Evolutionary conservation across 352 stramenopile genomes (phyloP), one percentile per base, ranked within the genome.

Genomic region (Pythium periplocum): DNA sequence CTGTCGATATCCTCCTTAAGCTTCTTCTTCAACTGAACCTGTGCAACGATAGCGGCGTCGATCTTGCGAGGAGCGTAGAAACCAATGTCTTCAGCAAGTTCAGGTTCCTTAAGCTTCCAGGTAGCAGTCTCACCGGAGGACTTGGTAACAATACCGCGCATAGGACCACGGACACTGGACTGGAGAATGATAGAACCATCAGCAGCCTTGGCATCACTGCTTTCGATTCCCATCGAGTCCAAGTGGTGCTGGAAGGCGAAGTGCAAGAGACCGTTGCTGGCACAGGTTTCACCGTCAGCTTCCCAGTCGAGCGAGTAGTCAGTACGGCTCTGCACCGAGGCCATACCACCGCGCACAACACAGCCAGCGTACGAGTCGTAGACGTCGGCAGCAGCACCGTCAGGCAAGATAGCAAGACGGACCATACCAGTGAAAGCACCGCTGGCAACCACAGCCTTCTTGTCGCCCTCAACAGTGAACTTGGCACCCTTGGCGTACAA

Each of bases 221-320:
- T 40, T 3, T 37, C 40, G 2, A 36, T 52, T 10, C 32, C 38
- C 47, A 90, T 56, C 6, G 73, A 72, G 12, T 80, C 66, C 4
- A 87, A 30, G 40, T 91, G 81, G 48, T 91, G 78, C 36, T 57
- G 64, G n/a, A 89, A 52, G 0, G 75, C 81, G 44, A 91, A 89
- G 55, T 91, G 75, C 12, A 87, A 48, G 1, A 91, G 55, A 6
- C 81, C 81, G 1, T 46, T 55, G 0, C 56, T 63, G 6, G 61
- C 55, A 50, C 80, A 90, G 4, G 51, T 69, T 12, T 54, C 64
- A 36, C 81, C 81, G 10, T 81, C 61, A 0, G 65, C 71, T 30
- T 74, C 52, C 82, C 77, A 89, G 51, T 81, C 69, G 35, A 93
- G 51, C 39, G 75, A 72, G 58, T 90, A 87, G 9, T 61, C 50